Conservation (phyloP, 2,329 filamentous ascomycete species). For the Furcasterigmium furcatum region DNA sequence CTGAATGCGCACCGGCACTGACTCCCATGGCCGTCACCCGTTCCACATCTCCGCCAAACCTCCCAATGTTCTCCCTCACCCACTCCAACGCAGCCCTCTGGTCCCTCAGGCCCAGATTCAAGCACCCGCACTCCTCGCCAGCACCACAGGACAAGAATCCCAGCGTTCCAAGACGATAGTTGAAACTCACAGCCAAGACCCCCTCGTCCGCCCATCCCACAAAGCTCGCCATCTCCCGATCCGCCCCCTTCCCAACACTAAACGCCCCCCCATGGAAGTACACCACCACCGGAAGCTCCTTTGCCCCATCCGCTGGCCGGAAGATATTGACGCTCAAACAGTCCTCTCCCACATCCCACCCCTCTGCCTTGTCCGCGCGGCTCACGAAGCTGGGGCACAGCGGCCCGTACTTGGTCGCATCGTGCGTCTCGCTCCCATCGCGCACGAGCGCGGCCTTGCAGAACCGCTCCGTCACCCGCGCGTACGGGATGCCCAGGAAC, state of each 20-base stretch:
- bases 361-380: slow-evolving; percentile 16
- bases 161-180: slow-evolving; percentile 63
- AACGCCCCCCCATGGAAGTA: slow-evolving; percentile 65
- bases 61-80: slow-evolving; percentile 56
- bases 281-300: slow-evolving; percentile 44
- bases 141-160: slow-evolving; percentile 64
- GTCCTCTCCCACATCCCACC: slow-evolving; percentile 39
- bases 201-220: slow-evolving; percentile 50
- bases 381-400: slow-evolving; percentile 27
- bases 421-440: slow-evolving; percentile 16
- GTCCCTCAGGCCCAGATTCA: slow-evolving; percentile 65
- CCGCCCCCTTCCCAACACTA: slow-evolving; percentile 48
- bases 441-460: slow-evolving; percentile 32
- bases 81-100: slow-evolving; percentile 57
- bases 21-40: slow-evolving; percentile 60
- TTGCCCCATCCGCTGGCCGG: slow-evolving; percentile 32
- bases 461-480: slow-evolving; percentile 44
- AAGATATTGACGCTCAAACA: slow-evolving; percentile 52
- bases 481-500: slow-evolving; percentile 49
- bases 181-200: slow-evolving; percentile 57
- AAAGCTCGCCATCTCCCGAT: slow-evolving; percentile 60
- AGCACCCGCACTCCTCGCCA: slow-evolving; percentile 47
- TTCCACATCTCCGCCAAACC: slow-evolving; percentile 56
- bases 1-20: slow-evolving; percentile 61
- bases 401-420: slow-evolving; percentile 31